Evolutionary conservation across 805 yeast species (phyloP), one percentile per base, ranked within the genome.

Genomic region (Pichia eremophila): DNA sequence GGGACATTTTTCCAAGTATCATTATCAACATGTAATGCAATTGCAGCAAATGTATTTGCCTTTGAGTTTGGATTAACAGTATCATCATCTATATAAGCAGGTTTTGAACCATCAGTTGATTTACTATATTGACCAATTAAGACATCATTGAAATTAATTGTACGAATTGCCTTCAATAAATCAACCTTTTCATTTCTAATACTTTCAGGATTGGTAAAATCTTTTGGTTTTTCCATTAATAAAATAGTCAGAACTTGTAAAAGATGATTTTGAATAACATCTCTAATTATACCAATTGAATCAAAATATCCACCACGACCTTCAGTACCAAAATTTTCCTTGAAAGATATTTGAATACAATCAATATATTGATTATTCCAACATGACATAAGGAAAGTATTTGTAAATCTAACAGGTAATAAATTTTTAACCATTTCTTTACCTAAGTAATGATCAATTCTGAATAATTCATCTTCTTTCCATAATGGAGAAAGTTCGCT

Each of bases 1-100:
- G 99, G 99, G 41, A 93, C 98, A 60, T 98, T 98, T 53, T 85
- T 93, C 99, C 99, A 93, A 63, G 97, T 81, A 69, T 93, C 98
- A 67, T 90, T 93, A 60, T 81, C 74, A 65, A 93, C 85, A 54
- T 81, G 71, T 52, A 91, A 62, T 22, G 82, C 77, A 49, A 93
- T 62, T 3, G 96, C 96, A 12, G 97, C 96, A 66, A 77, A 93
- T 5, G 99, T 93, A 48, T 89, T 88, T 63, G 95, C 85, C 65
- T 85, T 86, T 47, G 96, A 87, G 53, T 75, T 81, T 45, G 77
- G 71, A 54, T 81, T 74, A 51, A 93, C 97, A 17, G 97, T 86
- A 40, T 83, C 88, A 64, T 93, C 99, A 63, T 93, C 99, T 51
- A 82, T 65, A 69, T 93, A 93, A 11, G 85, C 85, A 14, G 98